Percentiles rank a stretch among this genome's conserved stretches.
phyloP scores from a whole-genome alignment of 2,329 filamentous ascomycete genomes.

The Chaetomium olivaceum region DNA sequence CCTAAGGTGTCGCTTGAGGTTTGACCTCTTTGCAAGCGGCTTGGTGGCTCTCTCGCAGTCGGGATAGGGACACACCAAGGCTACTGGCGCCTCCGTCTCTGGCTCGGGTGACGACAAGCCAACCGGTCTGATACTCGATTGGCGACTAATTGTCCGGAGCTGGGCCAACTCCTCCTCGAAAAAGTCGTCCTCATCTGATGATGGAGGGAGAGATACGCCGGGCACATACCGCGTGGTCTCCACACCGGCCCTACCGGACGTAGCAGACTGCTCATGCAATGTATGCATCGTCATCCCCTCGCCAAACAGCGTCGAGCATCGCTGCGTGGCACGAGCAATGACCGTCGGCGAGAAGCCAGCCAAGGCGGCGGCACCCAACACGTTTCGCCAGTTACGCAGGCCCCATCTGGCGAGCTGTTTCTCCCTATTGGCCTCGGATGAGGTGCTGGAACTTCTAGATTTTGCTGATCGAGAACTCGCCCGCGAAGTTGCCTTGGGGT shows the following conservation, averaged over 20 bases:
- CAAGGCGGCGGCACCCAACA: conserved; percentile 75
- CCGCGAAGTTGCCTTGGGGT: conserved; percentile 29
- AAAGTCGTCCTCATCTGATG: conserved; percentile 22
- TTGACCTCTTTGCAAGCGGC: conserved; percentile 11
- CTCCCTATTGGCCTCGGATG: conserved; percentile 16
- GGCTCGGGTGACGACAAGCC: conserved; percentile 13
- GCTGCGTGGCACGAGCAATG: conserved; percentile 67
- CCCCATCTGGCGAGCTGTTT: conserved; percentile 38
- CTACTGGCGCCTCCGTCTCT: not conserved
- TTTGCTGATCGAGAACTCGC: not conserved
- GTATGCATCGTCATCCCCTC: conserved; percentile 67
- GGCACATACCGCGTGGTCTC: conserved; percentile 36
- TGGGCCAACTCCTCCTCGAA: conserved; percentile 20
- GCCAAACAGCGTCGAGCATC: conserved; percentile 75
- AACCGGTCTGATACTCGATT: conserved; percentile 22
- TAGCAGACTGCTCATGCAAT: conserved; percentile 40
- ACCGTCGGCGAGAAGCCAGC: conserved; percentile 67
- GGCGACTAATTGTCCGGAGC: conserved; percentile 24
- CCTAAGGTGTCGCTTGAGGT: conserved; percentile 22
- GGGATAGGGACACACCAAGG: conserved; percentile 31
- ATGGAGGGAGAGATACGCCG: not conserved
- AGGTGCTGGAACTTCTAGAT: conserved; percentile 19
- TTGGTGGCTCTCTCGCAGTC: not conserved
- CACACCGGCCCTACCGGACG: conserved; percentile 12
- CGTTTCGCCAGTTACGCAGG: conserved; percentile 79